A percentile compares a stretch with the other conserved stretches of the same genome.
phyloP scores from a whole-genome alignment of 345 rosid genomes.

The Gossypium australe region DNA sequence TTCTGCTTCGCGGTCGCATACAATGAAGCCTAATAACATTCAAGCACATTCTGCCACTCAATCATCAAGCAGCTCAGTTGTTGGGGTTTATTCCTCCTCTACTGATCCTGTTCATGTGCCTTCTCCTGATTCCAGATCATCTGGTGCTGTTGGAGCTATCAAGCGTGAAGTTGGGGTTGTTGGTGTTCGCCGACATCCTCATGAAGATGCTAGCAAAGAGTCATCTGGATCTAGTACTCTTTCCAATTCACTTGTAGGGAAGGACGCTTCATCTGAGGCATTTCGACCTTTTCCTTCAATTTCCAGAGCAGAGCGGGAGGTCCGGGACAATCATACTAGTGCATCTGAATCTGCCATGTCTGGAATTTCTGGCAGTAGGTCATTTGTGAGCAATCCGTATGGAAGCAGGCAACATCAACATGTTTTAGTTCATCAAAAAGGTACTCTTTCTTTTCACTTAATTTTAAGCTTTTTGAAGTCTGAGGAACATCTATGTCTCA shows the following conservation, averaged over 20 bases:
- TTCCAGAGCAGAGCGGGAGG: slow-evolving; percentile 51
- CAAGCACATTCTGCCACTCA: slow-evolving; percentile 32
- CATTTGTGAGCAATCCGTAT: slow-evolving; percentile 44
- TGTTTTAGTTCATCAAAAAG: slow-evolving; percentile 53
- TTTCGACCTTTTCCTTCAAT: slow-evolving; percentile 44
- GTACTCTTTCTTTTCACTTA: slow-evolving; percentile 23
- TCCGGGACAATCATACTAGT: slow-evolving; percentile 39
- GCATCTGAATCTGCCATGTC: slow-evolving; percentile 41
- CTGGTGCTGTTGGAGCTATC: slow-evolving; percentile 76
- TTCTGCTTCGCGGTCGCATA: slow-evolving; percentile 31
- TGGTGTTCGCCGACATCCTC: slow-evolving; percentile 56
- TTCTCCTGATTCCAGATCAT: slow-evolving; percentile 77
- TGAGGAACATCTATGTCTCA: background rate
- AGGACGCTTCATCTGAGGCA: slow-evolving; percentile 49
- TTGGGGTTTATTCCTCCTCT: slow-evolving; percentile 82
- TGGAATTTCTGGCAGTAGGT: slow-evolving; percentile 37
- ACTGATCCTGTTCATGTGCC: slow-evolving; percentile 95
- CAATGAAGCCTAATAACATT: slow-evolving; percentile 28
- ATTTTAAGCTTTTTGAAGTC: background rate
- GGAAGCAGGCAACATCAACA: slow-evolving; percentile 52
- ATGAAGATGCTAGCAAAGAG: slow-evolving; percentile 47
- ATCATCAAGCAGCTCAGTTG: slow-evolving; percentile 59
- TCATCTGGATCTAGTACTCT: slow-evolving; percentile 39
- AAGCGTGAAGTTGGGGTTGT: slow-evolving; percentile 89
- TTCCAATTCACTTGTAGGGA: slow-evolving; percentile 44